phyloP scores from a whole-genome alignment of 208 protist genomes.

The Trypanosoma cruzi region DNA sequence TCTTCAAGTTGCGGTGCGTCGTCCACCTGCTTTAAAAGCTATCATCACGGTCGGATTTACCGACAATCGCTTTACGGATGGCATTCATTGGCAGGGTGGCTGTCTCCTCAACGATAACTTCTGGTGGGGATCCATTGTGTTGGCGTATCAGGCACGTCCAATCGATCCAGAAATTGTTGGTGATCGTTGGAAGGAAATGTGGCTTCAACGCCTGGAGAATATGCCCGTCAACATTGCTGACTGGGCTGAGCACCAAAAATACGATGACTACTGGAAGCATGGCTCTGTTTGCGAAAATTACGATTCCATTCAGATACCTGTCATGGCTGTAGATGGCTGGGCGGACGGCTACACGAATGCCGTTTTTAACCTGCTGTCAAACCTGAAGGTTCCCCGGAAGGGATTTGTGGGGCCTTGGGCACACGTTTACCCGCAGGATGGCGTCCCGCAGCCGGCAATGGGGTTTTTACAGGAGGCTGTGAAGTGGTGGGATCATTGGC shows the following conservation, averaged over 20 bases:
- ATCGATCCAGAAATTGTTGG: slow-evolving; percentile 49
- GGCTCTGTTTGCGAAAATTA: slow-evolving; percentile 62
- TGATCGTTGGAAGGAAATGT: slow-evolving; percentile 47
- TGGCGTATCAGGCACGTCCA: slow-evolving; percentile 51
- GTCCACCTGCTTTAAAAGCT: slow-evolving; percentile 48
- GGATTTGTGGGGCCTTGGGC: slow-evolving; percentile 65
- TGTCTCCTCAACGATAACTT: slow-evolving; percentile 77
- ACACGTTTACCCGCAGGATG: slow-evolving; percentile 69
- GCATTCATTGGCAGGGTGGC: slow-evolving; percentile 74
- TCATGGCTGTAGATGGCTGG: slow-evolving; percentile 60
- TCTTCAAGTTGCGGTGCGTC: slow-evolving; percentile 61
- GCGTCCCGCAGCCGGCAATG: slow-evolving; percentile 46
- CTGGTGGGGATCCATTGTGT: slow-evolving; percentile 75
- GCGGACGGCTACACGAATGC: slow-evolving; percentile 67
- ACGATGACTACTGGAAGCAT: slow-evolving; percentile 67
- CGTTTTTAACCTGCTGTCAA: slow-evolving; percentile 48
- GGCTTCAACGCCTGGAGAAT: slow-evolving; percentile 46
- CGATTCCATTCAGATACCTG: slow-evolving; percentile 49
- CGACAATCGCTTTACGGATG: slow-evolving; percentile 68
- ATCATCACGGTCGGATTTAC: slow-evolving; percentile 71
- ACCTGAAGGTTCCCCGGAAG: slow-evolving; percentile 50
- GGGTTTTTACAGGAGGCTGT: slow-evolving; percentile 62
- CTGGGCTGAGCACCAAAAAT: slow-evolving; percentile 52
- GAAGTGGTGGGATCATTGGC: slow-evolving; percentile 60
- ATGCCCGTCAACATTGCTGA: slow-evolving; percentile 57